Evolutionary conservation across 352 stramenopile genomes (phyloP), one percentile per base, ranked within the genome.

Genomic region (Lagenidium sp.): DNA sequence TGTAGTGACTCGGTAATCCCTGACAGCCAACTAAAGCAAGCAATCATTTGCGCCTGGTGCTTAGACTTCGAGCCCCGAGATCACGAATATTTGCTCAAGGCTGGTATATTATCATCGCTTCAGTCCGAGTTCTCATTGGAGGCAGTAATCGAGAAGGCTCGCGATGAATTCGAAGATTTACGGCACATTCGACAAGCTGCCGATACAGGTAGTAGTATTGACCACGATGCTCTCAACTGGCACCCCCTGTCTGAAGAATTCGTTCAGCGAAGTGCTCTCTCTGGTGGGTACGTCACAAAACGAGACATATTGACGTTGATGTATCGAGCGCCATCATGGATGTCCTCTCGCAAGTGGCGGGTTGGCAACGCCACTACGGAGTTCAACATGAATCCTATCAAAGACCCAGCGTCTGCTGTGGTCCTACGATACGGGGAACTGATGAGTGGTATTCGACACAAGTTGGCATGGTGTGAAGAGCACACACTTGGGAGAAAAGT

Each of bases 11-110:
- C 50, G 2, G 42, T 57, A 0, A 43, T 79, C 20, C 28, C 28
- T 8, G 73, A 86, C 49, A 63, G 55, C 1, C 66, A 83, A 36
- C 50, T 93, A 0, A 85, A 85, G 40, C 78, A 90, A 52, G 71
- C 78, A 2, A 80, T 94, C 41, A 42, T 92, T 19, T 91, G 75
- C 29, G 70, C 82, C 0, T 94, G 77, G 77, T 76, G 63, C 45
- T 44, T 94, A 38, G 82, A 94, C 44, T 94, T 92, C 31, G 82
- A 94, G 45, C 60, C 79, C 2, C 65, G 68, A 16, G 82, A 94
- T 44, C 82, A 94, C 35, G 66, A 76, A 20, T 91, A 84, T 34
- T 53, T 94, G 26, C 53, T 94, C 20, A 82, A 89, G 36, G 74
- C 66, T 6, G 79, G 75, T 8, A 83, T 94, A n/a, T 29, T 94